Conservation (phyloP, 2,329 filamentous ascomycete genomes). For the Penicillium sp. region DNA sequence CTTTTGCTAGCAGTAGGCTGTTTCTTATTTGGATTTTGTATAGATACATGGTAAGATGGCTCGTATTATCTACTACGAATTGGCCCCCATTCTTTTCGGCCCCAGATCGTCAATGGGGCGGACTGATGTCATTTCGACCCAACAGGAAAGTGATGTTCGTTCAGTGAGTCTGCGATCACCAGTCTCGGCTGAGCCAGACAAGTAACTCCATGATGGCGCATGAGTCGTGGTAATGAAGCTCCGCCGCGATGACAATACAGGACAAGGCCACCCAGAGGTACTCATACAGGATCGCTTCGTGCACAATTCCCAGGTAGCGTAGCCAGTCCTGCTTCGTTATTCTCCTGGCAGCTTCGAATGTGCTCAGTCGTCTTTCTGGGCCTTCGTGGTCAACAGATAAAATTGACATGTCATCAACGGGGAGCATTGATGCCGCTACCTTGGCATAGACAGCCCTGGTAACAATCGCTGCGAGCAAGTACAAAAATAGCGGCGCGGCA, state of each 20-base stretch:
- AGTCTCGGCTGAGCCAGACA: not conserved
- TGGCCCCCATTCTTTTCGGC: not conserved
- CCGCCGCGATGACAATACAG: not conserved
- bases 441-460: not conserved
- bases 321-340: not conserved
- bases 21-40: not conserved
- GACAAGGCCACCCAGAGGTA: not conserved
- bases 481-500: not conserved
- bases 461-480: not conserved
- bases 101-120: not conserved
- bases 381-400: not conserved
- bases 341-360: not conserved
- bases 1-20: not conserved
- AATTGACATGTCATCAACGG: not conserved
- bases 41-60: not conserved
- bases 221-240: not conserved
- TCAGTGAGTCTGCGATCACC: not conserved
- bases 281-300: not conserved
- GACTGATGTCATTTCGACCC: not conserved
- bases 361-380: not conserved
- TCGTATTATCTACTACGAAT: not conserved
- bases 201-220: not conserved
- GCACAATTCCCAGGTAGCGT: not conserved
- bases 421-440: not conserved
- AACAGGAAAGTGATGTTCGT: too few relatives aligned